phyloP scores from a whole-genome alignment of 805 yeast species.

The Geotrichum ghanense region DNA sequence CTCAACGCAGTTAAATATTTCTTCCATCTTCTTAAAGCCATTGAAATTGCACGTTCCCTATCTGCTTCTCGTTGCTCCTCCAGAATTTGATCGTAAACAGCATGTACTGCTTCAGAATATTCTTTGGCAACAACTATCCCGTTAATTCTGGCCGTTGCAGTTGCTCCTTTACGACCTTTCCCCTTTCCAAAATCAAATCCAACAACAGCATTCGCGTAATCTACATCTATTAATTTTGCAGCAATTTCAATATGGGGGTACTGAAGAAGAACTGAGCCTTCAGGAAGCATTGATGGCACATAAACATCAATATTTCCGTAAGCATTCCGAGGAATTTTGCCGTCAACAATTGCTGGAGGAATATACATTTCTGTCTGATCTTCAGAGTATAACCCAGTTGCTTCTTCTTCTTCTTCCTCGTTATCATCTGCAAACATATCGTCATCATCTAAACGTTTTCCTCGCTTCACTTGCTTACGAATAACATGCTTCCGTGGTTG shows the following conservation, averaged over 20 bases:
- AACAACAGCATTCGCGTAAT: conserved; percentile 78
- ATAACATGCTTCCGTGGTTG: conserved; percentile 45
- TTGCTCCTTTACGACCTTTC: conserved; percentile 11
- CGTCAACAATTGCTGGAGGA: conserved; percentile 58
- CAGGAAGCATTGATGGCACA: conserved; percentile 71
- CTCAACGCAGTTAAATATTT: conserved; percentile 24
- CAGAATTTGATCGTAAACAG: conserved; percentile 37
- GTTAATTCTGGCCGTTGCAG: conserved; percentile 51
- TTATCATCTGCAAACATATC: conserved; percentile 23
- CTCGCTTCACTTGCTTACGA: conserved; percentile 20
- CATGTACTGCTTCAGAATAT: conserved; percentile 45
- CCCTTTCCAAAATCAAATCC: conserved; percentile 59
- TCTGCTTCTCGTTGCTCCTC: conserved; percentile 39
- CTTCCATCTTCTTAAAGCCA: conserved; percentile 26
- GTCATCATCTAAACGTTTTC: conserved; percentile 5
- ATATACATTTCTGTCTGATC: conserved; percentile 63
- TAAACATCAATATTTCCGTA: conserved; percentile 81
- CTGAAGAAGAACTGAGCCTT: conserved; percentile 55
- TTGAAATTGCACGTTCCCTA: conserved; percentile 33
- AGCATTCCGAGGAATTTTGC: conserved; percentile 60
- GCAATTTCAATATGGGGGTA: conserved; percentile 48
- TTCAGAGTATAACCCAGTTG: conserved; percentile 50
- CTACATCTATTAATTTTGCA: conserved; percentile 57
- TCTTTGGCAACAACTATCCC: conserved; percentile 69
- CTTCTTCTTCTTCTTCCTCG: conserved; percentile 42